These are phyloP conservation scores for Parascedosporium putredinis DNA, from an alignment of 2,329 filamentous ascomycete species.

Conservation along the genomic window DNA sequence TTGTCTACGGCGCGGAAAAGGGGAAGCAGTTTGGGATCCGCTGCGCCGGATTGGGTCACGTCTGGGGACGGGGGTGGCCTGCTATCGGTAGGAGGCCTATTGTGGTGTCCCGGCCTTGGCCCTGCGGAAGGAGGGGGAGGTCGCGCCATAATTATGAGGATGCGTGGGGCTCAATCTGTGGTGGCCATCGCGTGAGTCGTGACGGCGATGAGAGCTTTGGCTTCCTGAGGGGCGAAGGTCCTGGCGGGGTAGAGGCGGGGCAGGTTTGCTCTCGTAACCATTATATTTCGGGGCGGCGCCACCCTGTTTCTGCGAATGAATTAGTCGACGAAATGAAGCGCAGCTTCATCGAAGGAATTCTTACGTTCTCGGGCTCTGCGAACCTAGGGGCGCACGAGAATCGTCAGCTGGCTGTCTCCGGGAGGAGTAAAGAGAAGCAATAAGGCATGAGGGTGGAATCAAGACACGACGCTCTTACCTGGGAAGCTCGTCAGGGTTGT, in stretches of 20 bases:
- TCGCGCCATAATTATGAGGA: slow-evolving; percentile 30
- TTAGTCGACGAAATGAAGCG: background rate
- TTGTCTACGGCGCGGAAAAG: slow-evolving; percentile 90
- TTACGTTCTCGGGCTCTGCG: slow-evolving; percentile 38
- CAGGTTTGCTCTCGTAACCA: slow-evolving; percentile 12
- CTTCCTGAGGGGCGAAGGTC: slow-evolving; percentile 11
- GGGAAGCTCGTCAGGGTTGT: slow-evolving; percentile 90
- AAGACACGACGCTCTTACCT: slow-evolving; percentile 49
- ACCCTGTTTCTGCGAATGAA: slow-evolving; percentile 16
- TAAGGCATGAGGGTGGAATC: slow-evolving; percentile 11
- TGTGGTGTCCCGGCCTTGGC: slow-evolving; percentile 31
- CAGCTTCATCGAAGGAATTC: slow-evolving; percentile 9
- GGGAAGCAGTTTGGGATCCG: slow-evolving; percentile 67
- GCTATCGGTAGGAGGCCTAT: slow-evolving; percentile 44
- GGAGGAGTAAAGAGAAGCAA: no score
- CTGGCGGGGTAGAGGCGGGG: slow-evolving; percentile 12
- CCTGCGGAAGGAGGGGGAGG: slow-evolving; percentile 37
- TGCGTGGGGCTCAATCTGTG: slow-evolving; percentile 13
- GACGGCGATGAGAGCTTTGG: slow-evolving; percentile 8
- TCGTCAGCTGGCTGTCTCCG: background rate
- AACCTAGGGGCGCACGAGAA: slow-evolving; percentile 26
- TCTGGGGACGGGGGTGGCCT: slow-evolving; percentile 57
- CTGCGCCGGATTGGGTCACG: slow-evolving; percentile 30
- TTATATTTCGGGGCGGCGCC: slow-evolving; percentile 23
- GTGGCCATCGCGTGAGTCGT: slow-evolving; percentile 8